Base-by-base conservation (phyloP, 2,329 filamentous ascomycete species). In the Berkeleyomyces rouxiae region DNA sequence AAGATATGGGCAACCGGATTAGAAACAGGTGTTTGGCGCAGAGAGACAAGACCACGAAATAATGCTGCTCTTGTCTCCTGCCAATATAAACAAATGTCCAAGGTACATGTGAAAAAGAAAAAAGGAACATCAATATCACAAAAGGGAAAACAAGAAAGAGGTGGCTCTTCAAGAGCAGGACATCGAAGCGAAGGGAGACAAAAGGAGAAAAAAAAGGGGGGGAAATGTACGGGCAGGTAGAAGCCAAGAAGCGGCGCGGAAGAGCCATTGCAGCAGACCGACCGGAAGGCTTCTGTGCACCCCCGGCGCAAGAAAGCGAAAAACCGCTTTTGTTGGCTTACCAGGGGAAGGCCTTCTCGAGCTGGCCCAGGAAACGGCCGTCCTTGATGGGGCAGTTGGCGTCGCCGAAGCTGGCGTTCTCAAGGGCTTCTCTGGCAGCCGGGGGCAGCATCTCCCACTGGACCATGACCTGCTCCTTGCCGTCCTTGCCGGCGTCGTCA, bases 371-470 rank as follows among this genome's bases (percentile, higher is more conserved):
- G 64, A 72, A 71, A 66, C 64, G 67, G n/a, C 55, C 61, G 3
- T 71, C 67, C 11, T 71, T 75, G 65, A 78, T 74, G 1, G 76
- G 74, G 46, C 76, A 72, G 63, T 70, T 75, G 4, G 74, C 76
- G 37, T 42, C 59, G 1, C 75, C 75, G 67, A 76, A 78, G 65
- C 76, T 70, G 3, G 73, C 69, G 37, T 70, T 70, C 43, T 67
- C 64, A 3, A 78, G 68, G 0, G 73, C 75, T 11, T 66, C 69
- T 57, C 70, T 68, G 7, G 73, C 71, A 7, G 67, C 70, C 1
- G 68, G 60, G 1, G 73, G 67, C 64, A 78, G 68, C n/a, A 65
- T 68, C 66, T 78, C 76, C 76, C 76, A 78, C 5, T 74, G 73
- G 58, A 76, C 69, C 43, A 78, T 65, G 0, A 72, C 72, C 66